Conservation (phyloP, 108 stramenopile species). For the Chaetoceros tenuissimus region DNA sequence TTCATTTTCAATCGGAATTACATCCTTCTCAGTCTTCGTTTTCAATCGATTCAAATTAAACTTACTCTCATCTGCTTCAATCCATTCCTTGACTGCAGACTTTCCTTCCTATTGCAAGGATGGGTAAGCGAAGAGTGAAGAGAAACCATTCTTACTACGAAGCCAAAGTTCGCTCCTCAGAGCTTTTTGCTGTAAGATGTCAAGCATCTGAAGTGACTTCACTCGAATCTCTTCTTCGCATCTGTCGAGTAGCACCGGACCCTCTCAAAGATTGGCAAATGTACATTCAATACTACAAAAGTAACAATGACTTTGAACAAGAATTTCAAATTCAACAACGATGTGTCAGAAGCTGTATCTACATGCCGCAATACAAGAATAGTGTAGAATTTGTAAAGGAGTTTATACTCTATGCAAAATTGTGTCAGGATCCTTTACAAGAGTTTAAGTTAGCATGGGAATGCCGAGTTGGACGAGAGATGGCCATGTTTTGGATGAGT, state of each 20-base stretch:
- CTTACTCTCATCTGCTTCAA: too few relatives aligned
- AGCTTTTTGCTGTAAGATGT: background rate
- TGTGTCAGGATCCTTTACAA: background rate
- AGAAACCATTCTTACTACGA: background rate
- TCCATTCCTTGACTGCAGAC: too few relatives aligned
- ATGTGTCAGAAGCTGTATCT: background rate
- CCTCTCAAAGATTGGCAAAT: constrained; percentile 1
- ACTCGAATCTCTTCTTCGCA: background rate
- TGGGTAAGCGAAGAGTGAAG: too few relatives aligned
- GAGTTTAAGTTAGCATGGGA: background rate
- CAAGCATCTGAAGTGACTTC: background rate
- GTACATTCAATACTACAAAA: background rate
- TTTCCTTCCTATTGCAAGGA: too few relatives aligned
- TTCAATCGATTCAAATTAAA: too few relatives aligned
- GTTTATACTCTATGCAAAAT: background rate
- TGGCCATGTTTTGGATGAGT: constrained; percentile 28
- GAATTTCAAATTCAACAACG: background rate
- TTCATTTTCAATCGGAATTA: too few relatives aligned
- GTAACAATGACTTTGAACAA: background rate
- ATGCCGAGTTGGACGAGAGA: background rate
- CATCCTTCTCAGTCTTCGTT: too few relatives aligned
- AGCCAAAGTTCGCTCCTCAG: background rate
- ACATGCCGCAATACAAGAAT: background rate
- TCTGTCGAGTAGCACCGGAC: background rate
- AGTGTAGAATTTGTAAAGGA: background rate